Conservation (phyloP, 192 early-diverging fungal genomes). For the Entrophospora sp. region DNA sequence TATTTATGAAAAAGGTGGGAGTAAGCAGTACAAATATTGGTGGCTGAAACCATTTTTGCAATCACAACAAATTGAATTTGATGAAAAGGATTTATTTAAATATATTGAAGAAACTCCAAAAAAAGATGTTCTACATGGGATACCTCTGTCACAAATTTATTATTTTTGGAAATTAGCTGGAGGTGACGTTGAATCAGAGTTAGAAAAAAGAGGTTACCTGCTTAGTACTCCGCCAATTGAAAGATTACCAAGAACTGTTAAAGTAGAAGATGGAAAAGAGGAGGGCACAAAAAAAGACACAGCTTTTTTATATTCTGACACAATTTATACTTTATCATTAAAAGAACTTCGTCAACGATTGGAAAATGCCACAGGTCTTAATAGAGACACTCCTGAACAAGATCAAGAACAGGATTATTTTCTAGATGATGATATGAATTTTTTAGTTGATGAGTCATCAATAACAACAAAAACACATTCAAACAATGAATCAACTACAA, state of each 20-base stretch:
- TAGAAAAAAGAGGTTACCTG: slow-evolving; percentile 37
- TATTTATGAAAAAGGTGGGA: neutral
- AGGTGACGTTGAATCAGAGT: slow-evolving; percentile 51
- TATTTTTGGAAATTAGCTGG: slow-evolving; percentile 60
- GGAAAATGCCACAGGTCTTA: slow-evolving; percentile 29
- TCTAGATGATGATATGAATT: slow-evolving; percentile 47
- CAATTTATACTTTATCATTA: slow-evolving; percentile 33
- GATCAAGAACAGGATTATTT: slow-evolving; percentile 51
- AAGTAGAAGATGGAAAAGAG: slow-evolving; percentile 32
- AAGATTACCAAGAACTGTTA: slow-evolving; percentile 38
- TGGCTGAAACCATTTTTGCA: slow-evolving; percentile 30
- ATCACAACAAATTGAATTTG: slow-evolving; percentile 30
- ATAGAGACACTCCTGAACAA: slow-evolving; percentile 42
- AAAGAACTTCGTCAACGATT: slow-evolving; percentile 42
- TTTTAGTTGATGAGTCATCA: slow-evolving; percentile 38
- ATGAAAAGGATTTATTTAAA: slow-evolving; percentile 23
- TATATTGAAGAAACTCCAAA: slow-evolving; percentile 17
- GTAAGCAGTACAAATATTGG: slow-evolving; percentile 7
- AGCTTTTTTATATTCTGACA: slow-evolving; percentile 44
- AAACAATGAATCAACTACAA: too few species aligned
- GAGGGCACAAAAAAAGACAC: slow-evolving; percentile 25
- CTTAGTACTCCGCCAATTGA: slow-evolving; percentile 45
- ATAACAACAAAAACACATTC: too few species aligned
- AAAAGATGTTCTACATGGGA: slow-evolving; percentile 24
- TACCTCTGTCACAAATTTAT: slow-evolving; percentile 46